Evolutionary conservation across 306 rosid genomes (phyloP), one percentile per base, ranked within the genome.

Genomic region (Acacia melanoxylon): DNA sequence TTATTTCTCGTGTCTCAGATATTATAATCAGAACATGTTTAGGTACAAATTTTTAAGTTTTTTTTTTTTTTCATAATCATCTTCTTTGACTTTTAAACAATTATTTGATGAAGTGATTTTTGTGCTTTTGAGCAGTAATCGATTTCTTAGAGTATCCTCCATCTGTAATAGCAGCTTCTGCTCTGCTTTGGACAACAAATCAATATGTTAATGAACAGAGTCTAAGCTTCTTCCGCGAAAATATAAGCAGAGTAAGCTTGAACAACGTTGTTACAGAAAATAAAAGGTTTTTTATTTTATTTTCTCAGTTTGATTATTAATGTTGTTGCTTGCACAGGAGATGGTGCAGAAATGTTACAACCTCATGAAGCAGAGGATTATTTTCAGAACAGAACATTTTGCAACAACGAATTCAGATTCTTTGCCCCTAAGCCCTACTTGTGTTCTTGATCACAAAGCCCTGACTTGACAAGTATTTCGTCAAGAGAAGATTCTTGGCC

Each of bases 121-220:
- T 56, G 15, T 69, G 3, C 0, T 71, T 37, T 59, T 82, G 7
- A 22, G n/a, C 79, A 88, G 89, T 70, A 11, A 65, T 42, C 2
- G 87, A 88, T 63, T 86, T 86, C 89, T 77, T 83, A 27, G 89
- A 83, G 74, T 72, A 75, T 74, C 72, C 76, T n/a, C 87, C 91
- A 9, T 86, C 91, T 10, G 51, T 84, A 42, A 83, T 88, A 83
- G 91, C 86, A 56, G 87, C 85, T 16, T 84, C 89, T 6, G 87
- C 91, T 2, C 67, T 86, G 78, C 37, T 83, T 33, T 85, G 84
- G 52, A 85, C 70, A n/a, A 83, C 79, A 20, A 81, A 88, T 56
- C 85, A 66, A 51, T 16, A 62, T 72, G 46, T 75, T 73, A 83
- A 71, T 49, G 80, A 75, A 27, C 76, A 61, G 76, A 77, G 66